Percentiles rank a stretch among this genome's conserved stretches.
phyloP scores from a whole-genome alignment of 768 basidiomycete genomes.

The Suillus brevipes region DNA sequence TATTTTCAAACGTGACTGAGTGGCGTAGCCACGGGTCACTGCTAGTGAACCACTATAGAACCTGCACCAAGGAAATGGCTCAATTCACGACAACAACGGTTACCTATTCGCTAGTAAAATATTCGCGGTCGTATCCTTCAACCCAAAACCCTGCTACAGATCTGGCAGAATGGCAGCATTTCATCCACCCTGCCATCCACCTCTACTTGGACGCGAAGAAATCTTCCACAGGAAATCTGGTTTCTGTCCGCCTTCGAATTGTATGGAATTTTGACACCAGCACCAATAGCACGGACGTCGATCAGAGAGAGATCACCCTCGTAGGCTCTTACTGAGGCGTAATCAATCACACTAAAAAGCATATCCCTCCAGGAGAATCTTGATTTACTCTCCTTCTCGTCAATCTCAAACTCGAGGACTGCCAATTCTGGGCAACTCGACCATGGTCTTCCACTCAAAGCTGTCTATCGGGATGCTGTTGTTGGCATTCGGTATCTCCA shows the following conservation, averaged over 20 bases:
- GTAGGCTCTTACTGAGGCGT: conserved; percentile 41
- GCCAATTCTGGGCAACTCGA: conserved; percentile 34
- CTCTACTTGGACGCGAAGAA: conserved; percentile 63
- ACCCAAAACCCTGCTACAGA: conserved; percentile 24
- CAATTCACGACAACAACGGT: conserved; percentile 54
- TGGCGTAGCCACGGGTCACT: too few species aligned
- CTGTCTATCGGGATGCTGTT: conserved; percentile 70
- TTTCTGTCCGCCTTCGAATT: conserved; percentile 66
- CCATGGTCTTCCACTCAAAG: conserved; percentile 74
- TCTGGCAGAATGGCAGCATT: conserved; percentile 79
- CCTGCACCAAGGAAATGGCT: conserved; percentile 18
- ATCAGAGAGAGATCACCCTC: conserved; percentile 62
- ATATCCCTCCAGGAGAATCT: conserved; percentile 63
- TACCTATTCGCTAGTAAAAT: conserved; percentile 59
- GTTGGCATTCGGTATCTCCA: conserved; percentile 78
- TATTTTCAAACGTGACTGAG: too few species aligned
- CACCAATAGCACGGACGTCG: conserved; percentile 36
- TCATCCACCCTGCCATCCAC: conserved; percentile 65
- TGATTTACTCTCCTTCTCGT: conserved; percentile 70
- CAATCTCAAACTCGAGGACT: conserved; percentile 33
- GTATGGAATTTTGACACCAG: conserved; percentile 56
- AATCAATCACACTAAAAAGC: conserved; percentile 14
- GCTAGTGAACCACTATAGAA: too few species aligned
- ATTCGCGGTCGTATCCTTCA: conserved; percentile 63
- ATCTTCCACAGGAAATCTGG: conserved; percentile 47